Evolutionary conservation across 139 green algal species (phyloP), one percentile per base, ranked within the genome.

Genomic region (Chlamydomonas sp.): DNA sequence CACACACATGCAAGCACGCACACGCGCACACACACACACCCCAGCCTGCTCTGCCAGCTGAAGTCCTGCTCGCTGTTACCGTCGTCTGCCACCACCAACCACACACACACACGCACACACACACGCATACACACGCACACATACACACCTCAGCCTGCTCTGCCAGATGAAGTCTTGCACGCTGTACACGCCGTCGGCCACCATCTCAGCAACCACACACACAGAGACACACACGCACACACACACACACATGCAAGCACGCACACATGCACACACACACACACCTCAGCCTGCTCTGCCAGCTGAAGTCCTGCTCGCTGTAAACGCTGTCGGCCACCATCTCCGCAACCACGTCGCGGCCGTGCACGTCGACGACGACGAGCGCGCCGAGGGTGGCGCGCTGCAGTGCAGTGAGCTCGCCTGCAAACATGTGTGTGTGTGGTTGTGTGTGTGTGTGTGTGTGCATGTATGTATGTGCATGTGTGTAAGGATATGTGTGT

Each of bases 331-430:
- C 80, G 10, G 48, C 62, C 5, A 80, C 72, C 82, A 90, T 88
- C 60, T 79, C 73, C 2, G 47, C 38, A 43, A 89, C 80, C 28
- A 89, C 80, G 34, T 89, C 83, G 1, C 83, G 74, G 5, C 75
- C 81, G 67, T 89, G 83, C 54, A 89, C 83, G 58, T 89, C 83
- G 57, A 89, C 73, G 10, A 87, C 81, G 34, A 89, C 83, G 30
- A 89, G 73, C n/a, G 83, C 78, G 10, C 81, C 81, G 24, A 80
- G 68, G 35, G 83, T 89, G 33, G 72, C 73, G 10, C 83, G 78
- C 76, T 89, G 61, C 36, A 89, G 74, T 3, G 61, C 71, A n/a
- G n/a, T n/a, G n/a, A n/a, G n/a, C n/a, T n/a, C n/a, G n/a, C n/a
- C n/a, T n/a, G n/a, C n/a, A n/a, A n/a, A n/a, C n/a, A n/a, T n/a